Evolutionary conservation across 2,329 filamentous ascomycete species (phyloP).

Genomic region (Aspergillus candidus): DNA sequence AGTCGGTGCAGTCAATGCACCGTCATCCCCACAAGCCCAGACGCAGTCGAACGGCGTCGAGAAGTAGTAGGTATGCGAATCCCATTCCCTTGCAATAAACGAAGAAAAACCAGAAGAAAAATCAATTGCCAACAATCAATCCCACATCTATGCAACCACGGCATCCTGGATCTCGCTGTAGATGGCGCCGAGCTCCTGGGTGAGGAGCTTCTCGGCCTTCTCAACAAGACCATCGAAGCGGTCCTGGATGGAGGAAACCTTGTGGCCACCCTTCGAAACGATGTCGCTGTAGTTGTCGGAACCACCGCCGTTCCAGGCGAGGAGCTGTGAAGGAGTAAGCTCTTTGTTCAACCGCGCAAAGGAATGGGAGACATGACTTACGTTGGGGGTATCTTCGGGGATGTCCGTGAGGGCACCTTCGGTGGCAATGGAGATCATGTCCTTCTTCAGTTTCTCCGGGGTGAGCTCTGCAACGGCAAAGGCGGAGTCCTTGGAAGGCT

Average conservation of each 20-base stretch:
- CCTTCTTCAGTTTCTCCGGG: conserved; percentile 88
- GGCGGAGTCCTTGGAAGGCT: conserved; percentile 82
- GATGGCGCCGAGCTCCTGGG: conserved; percentile 43
- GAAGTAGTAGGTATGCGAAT: conserved; percentile 19
- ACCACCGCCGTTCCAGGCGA: conserved; percentile 98
- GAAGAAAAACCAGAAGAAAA: conserved; percentile 4
- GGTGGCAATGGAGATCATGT: conserved; percentile 78
- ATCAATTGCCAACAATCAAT: conserved; percentile 5
- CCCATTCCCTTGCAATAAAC: conserved; percentile 12
- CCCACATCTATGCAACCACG: conserved; percentile 40
- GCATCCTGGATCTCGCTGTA: conserved; percentile 40
- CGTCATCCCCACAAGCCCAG: conserved; percentile 8
- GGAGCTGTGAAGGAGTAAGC: conserved; percentile 49
- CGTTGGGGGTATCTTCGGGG: conserved; percentile 79
- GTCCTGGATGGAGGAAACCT: conserved; percentile 36
- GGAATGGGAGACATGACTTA: conserved; percentile 32
- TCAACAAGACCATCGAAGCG: conserved; percentile 40
- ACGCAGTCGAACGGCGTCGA: background rate
- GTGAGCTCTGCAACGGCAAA: conserved; percentile 86
- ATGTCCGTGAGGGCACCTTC: conserved; percentile 71
- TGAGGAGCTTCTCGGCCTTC: conserved; percentile 43
- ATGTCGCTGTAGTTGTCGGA: conserved; percentile 85
- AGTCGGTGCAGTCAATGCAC: conserved; percentile 15
- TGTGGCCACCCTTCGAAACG: conserved; percentile 66
- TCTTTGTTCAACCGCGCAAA: background rate